These are phyloP conservation scores for Candida endomychidarum DNA, from an alignment of 805 yeast genomes.

Conservation along the genomic window DNA sequence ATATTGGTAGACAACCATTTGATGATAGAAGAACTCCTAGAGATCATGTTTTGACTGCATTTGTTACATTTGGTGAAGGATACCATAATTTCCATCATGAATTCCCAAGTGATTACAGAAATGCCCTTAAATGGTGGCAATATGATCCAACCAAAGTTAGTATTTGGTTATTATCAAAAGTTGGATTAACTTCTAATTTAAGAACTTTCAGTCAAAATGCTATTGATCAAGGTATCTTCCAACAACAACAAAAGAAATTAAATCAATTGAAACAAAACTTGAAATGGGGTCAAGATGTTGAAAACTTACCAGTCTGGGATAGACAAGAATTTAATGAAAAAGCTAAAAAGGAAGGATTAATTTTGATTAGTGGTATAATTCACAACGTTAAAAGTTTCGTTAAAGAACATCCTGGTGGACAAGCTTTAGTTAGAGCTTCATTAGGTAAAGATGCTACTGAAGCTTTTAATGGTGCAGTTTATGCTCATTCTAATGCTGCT, in stretches of 20 bases:
- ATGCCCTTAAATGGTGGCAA: constrained; percentile 85
- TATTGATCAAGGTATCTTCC: constrained; percentile 77
- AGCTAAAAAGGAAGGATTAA: constrained; percentile 56
- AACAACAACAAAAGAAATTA: constrained; percentile 80
- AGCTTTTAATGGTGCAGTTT: constrained; percentile 85
- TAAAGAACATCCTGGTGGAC: constrained; percentile 84
- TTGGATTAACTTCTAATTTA: constrained; percentile 72
- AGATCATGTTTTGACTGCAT: constrained; percentile 76
- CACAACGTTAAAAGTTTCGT: constrained; percentile 71
- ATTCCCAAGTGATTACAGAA: constrained; percentile 86
- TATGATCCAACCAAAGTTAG: constrained; percentile 77
- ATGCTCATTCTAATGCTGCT: constrained; percentile 83
- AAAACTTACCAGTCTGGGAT: constrained; percentile 73
- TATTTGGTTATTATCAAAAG: constrained; percentile 57
- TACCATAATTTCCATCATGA: constrained; percentile 90
- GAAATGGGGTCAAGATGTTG: constrained; percentile 74
- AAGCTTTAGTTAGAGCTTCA: constrained; percentile 66
- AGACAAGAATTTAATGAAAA: constrained; percentile 55
- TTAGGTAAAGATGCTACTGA: constrained; percentile 79
- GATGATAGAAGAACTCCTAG: constrained; percentile 87
- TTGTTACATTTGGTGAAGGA: constrained; percentile 87
- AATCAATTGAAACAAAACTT: constrained; percentile 59
- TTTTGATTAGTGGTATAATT: constrained; percentile 75
- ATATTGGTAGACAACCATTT: constrained; percentile 84
- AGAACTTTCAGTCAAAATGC: constrained; percentile 78